Percentiles rank a stretch among this genome's conserved stretches.
These are phyloP conservation scores for Phylloporus sp. DNA, from an alignment of 768 basidiomycete genomes.

Conservation along the genomic window DNA sequence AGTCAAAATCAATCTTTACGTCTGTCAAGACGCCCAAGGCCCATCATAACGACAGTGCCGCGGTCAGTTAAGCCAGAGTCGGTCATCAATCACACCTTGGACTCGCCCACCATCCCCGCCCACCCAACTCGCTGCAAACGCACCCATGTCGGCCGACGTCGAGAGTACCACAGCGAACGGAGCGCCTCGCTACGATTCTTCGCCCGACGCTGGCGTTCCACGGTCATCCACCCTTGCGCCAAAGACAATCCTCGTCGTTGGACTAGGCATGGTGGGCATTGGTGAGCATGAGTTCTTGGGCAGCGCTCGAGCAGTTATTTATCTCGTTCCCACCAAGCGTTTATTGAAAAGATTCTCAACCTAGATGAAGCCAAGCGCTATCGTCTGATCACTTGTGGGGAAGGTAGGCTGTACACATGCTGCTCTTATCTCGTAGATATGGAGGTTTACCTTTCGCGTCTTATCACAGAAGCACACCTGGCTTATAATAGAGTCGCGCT, in stretches of 20 bases:
- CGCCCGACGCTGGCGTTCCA: neutral
- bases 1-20: no score
- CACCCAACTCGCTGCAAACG: neutral
- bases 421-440: conserved; percentile 24
- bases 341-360: conserved; percentile 64
- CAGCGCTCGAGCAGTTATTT: neutral
- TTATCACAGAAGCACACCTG: conserved; percentile 35
- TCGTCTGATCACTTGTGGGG: conserved; percentile 55
- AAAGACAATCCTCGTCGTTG: conserved; percentile 6
- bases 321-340: conserved; percentile 33
- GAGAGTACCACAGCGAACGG: neutral
- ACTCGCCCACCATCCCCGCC: neutral
- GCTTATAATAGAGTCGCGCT: conserved; percentile 50
- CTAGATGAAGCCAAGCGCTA: conserved; percentile 48
- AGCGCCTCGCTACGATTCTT: neutral
- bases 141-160: neutral
- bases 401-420: conserved; percentile 33
- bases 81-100: neutral
- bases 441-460: conserved; percentile 6
- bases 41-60: neutral
- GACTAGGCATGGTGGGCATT: conserved; percentile 11
- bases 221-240: neutral
- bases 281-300: neutral
- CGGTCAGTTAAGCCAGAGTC: neutral
- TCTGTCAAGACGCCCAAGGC: no score